phyloP scores from a whole-genome alignment of 768 basidiomycete species.

The Pilatotrama ljubarskyi region DNA sequence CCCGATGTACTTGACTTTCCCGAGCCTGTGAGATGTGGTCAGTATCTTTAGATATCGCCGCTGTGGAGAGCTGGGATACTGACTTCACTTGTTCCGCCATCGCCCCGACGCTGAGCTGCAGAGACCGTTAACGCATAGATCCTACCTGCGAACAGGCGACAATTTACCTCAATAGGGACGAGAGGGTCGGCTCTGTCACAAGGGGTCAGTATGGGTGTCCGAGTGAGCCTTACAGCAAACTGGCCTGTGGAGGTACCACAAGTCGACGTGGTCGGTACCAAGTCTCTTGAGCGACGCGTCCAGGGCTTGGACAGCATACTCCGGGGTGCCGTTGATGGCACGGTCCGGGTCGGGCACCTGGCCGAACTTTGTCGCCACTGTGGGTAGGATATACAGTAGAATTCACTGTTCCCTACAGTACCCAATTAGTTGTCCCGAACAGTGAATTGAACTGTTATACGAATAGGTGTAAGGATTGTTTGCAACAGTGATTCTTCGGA shows the following conservation, averaged over 20 bases:
- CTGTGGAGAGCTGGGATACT: conserved; percentile 28
- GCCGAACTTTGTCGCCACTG: conserved; percentile 44
- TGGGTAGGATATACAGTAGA: no score
- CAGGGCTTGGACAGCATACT: conserved; percentile 28
- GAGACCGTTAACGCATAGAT: neutral
- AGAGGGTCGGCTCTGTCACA: neutral
- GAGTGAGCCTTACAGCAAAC: neutral
- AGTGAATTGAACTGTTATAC: no score
- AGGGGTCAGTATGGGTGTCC: neutral
- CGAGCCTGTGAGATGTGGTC: conserved; percentile 22
- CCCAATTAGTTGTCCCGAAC: no score
- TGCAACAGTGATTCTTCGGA: no score
- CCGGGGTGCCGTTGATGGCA: conserved; percentile 28
- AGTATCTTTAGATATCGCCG: conserved; percentile 13
- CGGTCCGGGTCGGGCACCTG: conserved; percentile 12
- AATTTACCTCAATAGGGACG: conserved; percentile 10
- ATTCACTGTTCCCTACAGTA: no score
- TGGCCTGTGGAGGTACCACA: conserved; percentile 36
- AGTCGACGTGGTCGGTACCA: conserved; percentile 34
- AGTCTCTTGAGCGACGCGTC: conserved; percentile 31
- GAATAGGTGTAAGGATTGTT: no score
- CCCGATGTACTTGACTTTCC: conserved; percentile 38
- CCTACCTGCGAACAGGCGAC: neutral
- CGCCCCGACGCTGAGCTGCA: conserved; percentile 25
- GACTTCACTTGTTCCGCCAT: conserved; percentile 35